Base-by-base conservation (phyloP, 2,329 filamentous ascomycete genomes). In the Penicillium sp. region DNA sequence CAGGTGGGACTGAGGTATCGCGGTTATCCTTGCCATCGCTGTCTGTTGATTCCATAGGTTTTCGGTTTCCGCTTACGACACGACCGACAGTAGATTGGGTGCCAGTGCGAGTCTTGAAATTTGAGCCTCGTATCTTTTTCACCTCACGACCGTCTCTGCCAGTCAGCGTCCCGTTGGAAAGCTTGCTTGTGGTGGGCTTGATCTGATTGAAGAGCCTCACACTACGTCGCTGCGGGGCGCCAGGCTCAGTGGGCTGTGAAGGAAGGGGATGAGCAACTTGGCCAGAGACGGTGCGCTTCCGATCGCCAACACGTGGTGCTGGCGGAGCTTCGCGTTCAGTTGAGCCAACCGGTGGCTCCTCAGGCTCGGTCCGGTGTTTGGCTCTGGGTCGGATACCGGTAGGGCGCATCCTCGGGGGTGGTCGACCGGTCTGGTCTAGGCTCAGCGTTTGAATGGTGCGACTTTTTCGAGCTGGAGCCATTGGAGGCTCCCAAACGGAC, bases 241-340 rank as follows among this genome's bases (percentile, higher is more conserved):
- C 73, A 27, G 77, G 75, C 51, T 87, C 84, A 43, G 80, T 75
- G 17, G 75, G 61, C 36, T 75, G 77, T 68, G 73, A 46, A 64
- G 68, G 32, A 69, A 69, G 45, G 64, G 75, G 32, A 76, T 67
- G 60, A 23, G 66, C 65, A 29, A 72, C 68, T 51, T 94, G 86
- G 3, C 90, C 90, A 27, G 90, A 95, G n/a, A 94, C 77, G 1
- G 88, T 95, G 51, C 90, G 80, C 67, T 95, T 96, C 60, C 88
- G 79, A 43, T 89, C 85, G 10, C 72, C 62, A 45, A 45, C 70
- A 50, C 46, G 65, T 37, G 57, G 51, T 33, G 54, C 56, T 35
- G 54, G 54, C 23, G 54, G 51, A 22, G 54, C 33, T 16, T 64
- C 61, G 34, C 54, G 55, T 22, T 64, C 57, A 11, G 51, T 44